Percentiles rank a stretch among this genome's conserved stretches.
phyloP scores from a whole-genome alignment of 2,329 filamentous ascomycete genomes.

The Fragosphaeria purpurea region DNA sequence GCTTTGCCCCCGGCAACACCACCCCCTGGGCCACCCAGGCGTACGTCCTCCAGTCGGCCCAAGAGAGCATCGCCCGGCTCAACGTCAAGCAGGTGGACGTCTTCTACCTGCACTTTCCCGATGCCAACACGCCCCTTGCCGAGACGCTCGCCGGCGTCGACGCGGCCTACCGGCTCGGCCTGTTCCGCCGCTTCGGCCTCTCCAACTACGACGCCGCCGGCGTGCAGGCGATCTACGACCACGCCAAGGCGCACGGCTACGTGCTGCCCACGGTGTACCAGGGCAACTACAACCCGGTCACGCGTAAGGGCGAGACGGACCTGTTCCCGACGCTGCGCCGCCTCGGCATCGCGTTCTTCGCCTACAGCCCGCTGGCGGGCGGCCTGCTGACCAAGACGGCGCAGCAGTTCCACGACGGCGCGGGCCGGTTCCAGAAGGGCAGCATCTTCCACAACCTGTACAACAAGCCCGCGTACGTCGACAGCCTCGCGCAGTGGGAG shows the following conservation, averaged over 20 bases:
- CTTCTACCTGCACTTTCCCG: slow-evolving; percentile 41
- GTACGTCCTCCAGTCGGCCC: slow-evolving; percentile 7
- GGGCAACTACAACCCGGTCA: slow-evolving; percentile 29
- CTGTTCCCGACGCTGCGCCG: slow-evolving; percentile 34
- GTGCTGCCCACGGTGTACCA: slow-evolving; percentile 35
- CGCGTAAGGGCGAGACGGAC: slow-evolving; percentile 25
- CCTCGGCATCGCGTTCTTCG: slow-evolving; percentile 24
- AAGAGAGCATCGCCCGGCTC: slow-evolving; percentile 15
- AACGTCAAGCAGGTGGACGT: slow-evolving; percentile 12
- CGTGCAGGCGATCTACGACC: slow-evolving; percentile 21
- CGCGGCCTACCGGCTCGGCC: slow-evolving; percentile 40
- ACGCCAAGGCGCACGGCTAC: slow-evolving; percentile 27
- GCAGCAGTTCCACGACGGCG: slow-evolving; percentile 1
- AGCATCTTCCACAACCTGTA: not conserved
- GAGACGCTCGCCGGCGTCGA: slow-evolving; percentile 24
- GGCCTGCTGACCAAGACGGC: slow-evolving; percentile 9
- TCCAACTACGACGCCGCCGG: slow-evolving; percentile 32
- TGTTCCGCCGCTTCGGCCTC: slow-evolving; percentile 30
- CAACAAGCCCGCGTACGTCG: slow-evolving; percentile 5
- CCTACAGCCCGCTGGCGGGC: slow-evolving; percentile 11
- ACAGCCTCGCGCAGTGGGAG: slow-evolving; percentile 1
- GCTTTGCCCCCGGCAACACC: not conserved
- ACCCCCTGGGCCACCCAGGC: slow-evolving; percentile 10
- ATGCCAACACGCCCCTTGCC: slow-evolving; percentile 38
- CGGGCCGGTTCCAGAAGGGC: slow-evolving; percentile 4